Conservation (phyloP, 192 early-diverging fungal species). For the Rhizophagus prolifer region DNA sequence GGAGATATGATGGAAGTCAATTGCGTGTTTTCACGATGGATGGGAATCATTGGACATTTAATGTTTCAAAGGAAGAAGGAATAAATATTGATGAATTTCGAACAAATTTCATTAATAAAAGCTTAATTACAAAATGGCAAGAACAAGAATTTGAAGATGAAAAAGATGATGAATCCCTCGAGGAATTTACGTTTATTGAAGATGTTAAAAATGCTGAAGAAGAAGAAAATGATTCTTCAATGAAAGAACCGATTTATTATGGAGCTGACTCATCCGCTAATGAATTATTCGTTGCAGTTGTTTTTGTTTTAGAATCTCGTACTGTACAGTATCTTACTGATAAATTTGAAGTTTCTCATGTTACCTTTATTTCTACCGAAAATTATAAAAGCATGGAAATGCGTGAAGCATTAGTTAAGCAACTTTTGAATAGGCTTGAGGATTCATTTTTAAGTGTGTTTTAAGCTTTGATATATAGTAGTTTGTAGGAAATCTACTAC, state of each 20-base stretch:
- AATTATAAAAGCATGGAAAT: not conserved
- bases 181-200: not conserved
- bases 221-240: not conserved
- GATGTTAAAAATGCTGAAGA: not conserved
- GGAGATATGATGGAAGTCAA: constrained; percentile 15
- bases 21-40: constrained; percentile 7
- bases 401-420: not conserved
- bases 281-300: not conserved
- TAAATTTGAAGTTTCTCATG: constrained; percentile 19
- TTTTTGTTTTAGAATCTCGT: constrained; percentile 5
- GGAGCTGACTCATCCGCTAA: constrained; percentile 9
- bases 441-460: constrained; percentile 1
- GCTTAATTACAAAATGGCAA: not conserved
- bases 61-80: not conserved
- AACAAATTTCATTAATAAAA: constrained; percentile 17
- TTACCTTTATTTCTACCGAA: not conserved
- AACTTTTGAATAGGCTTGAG: not conserved
- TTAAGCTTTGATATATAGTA: not conserved
- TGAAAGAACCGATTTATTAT: constrained; percentile 1
- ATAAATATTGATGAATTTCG: not conserved
- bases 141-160: constrained; percentile 12
- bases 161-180: not conserved
- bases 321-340: constrained; percentile 3
- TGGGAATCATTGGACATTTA: constrained; percentile 4
- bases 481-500: not conserved